phyloP scores from a whole-genome alignment of 345 rosid species.

The Physaria fendleri region DNA sequence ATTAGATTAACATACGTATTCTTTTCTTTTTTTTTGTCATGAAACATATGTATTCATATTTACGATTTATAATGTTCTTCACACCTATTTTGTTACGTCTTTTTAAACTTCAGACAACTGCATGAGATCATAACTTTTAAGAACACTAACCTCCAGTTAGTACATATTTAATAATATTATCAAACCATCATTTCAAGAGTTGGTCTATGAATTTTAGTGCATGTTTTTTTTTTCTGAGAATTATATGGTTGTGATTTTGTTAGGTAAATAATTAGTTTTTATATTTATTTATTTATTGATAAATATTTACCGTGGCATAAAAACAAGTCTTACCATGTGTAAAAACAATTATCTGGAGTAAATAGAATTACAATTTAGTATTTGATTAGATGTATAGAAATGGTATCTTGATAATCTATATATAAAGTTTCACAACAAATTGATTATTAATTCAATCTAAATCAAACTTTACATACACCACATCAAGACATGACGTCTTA shows the following conservation, averaged over 20 bases:
- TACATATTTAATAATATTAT: conserved; percentile 11
- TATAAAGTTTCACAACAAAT: too few species aligned
- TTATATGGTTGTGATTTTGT: not conserved
- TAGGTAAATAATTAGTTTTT: not conserved
- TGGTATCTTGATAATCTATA: not conserved
- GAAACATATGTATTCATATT: too few species aligned
- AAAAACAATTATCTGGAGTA: not conserved
- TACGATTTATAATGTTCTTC: too few species aligned
- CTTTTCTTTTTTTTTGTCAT: too few species aligned
- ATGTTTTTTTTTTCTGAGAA: not conserved
- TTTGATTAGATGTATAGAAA: not conserved
- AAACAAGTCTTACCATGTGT: too few species aligned
- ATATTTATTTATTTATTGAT: not conserved
- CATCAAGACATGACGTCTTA: conserved; percentile 5
- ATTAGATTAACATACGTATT: too few species aligned
- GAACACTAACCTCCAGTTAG: conserved; percentile 15
- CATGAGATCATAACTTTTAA: conserved; percentile 16
- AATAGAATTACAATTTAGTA: not conserved
- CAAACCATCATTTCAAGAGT: not conserved
- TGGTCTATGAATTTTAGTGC: not conserved
- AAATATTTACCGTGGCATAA: not conserved
- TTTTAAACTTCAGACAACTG: conserved; percentile 18
- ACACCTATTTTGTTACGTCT: conserved; percentile 13
- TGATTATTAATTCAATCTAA: not conserved
- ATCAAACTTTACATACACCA: not conserved